Evolutionary conservation across 2,329 filamentous ascomycete species (phyloP).

Genomic region (Arachnomyces sp.): DNA sequence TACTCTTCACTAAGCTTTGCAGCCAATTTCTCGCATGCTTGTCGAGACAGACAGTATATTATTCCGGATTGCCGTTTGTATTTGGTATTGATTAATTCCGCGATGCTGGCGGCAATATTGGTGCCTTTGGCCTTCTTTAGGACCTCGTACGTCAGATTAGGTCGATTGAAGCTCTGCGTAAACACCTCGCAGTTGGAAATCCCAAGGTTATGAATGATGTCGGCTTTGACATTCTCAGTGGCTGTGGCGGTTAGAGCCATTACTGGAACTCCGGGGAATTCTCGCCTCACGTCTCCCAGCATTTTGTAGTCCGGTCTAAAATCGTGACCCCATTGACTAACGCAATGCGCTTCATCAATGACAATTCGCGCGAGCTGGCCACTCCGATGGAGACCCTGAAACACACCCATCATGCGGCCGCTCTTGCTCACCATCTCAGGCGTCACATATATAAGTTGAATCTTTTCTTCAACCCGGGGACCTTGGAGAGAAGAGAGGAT

Average conservation of each 20-base stretch:
- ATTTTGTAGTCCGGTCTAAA: conserved; percentile 94
- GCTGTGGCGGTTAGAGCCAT: conserved; percentile 96
- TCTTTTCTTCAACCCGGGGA: conserved; percentile 59
- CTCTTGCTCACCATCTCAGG: conserved; percentile 94
- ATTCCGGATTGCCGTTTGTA: conserved; percentile 74
- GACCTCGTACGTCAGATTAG: conserved; percentile 86
- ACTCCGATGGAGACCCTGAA: conserved; percentile 60
- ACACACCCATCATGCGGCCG: conserved; percentile 53
- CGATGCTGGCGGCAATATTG: conserved; percentile 46
- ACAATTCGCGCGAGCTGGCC: conserved; percentile 78
- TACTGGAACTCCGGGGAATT: conserved; percentile 71
- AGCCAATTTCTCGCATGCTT: conserved; percentile 73
- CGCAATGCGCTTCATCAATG: conserved; percentile 98
- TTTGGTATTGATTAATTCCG: conserved; percentile 54
- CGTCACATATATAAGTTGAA: conserved; percentile 89
- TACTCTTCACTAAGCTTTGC: conserved; percentile 52
- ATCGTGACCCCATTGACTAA: conserved; percentile 98
- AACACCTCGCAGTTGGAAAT: conserved; percentile 73
- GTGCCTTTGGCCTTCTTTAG: conserved; percentile 57
- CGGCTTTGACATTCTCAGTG: conserved; percentile 82
- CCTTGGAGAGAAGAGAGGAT: conserved; percentile 59
- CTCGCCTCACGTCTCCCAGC: conserved; percentile 63
- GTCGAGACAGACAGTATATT: conserved; percentile 82
- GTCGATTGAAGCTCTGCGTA: conserved; percentile 92
- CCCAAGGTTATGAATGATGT: conserved; percentile 83